Conservation (phyloP, 805 yeast genomes). For the Candida stauntonica region DNA sequence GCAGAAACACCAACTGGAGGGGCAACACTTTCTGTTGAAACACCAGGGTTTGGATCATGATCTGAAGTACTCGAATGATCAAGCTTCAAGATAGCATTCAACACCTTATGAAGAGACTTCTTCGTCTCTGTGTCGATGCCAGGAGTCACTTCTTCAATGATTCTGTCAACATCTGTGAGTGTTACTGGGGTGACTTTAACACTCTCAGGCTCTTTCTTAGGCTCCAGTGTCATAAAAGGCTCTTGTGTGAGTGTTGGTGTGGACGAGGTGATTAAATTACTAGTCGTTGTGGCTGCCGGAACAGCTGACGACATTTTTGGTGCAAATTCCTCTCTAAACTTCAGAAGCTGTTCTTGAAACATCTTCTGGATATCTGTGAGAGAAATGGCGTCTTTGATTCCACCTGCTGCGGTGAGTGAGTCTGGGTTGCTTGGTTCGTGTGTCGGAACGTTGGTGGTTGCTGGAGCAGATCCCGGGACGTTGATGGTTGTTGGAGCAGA, state of each 20-base stretch:
- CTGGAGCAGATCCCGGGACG: background rate
- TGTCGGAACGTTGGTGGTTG: background rate
- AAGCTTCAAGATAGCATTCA: constrained; percentile 8
- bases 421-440: too few relatives aligned
- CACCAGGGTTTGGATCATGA: background rate
- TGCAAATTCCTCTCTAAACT: constrained; percentile 8
- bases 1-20: background rate
- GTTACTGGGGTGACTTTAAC: background rate
- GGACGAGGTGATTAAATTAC: too few relatives aligned
- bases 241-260: background rate
- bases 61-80: background rate
- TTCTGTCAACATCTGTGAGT: constrained; percentile 5
- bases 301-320: background rate
- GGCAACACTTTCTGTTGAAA: background rate
- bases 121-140: constrained; percentile 1
- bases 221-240: background rate
- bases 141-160: constrained; percentile 6
- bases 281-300: too few relatives aligned
- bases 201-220: constrained; percentile 1
- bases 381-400: background rate
- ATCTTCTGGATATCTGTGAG: constrained; percentile 5
- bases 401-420: constrained; percentile 4
- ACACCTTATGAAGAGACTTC: constrained; percentile 5
- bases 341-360: constrained; percentile 11
- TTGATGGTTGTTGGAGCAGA: too few relatives aligned